phyloP scores from a whole-genome alignment of 2,329 filamentous ascomycete species.

The Nothophaeocryptopus gaeumannii region DNA sequence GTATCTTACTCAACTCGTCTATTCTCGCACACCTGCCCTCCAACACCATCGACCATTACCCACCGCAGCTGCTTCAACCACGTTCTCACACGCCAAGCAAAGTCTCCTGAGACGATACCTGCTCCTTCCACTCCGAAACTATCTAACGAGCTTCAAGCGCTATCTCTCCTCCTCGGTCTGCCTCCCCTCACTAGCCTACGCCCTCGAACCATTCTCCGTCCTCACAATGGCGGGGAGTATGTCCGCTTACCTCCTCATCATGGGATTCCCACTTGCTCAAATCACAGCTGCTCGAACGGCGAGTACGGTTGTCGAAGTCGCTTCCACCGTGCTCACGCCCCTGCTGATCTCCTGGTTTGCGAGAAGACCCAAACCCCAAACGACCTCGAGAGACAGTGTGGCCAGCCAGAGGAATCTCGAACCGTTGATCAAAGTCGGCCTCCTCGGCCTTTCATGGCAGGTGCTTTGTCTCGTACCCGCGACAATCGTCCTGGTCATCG shows the following conservation, averaged over 20 bases:
- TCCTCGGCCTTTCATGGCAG: conserved; percentile 11
- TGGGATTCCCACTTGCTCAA: conserved; percentile 2
- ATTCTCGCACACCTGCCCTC: not conserved
- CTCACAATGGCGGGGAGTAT: conserved; percentile 8
- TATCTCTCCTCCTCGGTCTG: not conserved
- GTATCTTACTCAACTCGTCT: not conserved
- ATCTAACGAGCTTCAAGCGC: not conserved
- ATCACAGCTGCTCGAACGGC: conserved; percentile 9
- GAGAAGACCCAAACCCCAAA: not conserved
- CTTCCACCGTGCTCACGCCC: conserved; percentile 8
- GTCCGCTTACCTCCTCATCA: conserved; percentile 5
- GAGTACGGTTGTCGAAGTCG: conserved; percentile 8
- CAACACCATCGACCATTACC: not conserved
- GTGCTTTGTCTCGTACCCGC: conserved; percentile 5
- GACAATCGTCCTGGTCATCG: conserved; percentile 3
- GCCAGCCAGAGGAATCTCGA: not conserved
- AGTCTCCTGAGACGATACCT: no score
- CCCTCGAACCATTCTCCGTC: conserved; percentile 8
- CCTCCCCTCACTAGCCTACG: conserved; percentile 4
- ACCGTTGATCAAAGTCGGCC: conserved; percentile 2
- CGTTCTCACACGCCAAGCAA: no score
- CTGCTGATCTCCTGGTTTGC: conserved; percentile 1
- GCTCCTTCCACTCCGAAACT: no score
- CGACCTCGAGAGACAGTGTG: not conserved
- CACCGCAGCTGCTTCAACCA: no score